Evolutionary conservation across 495 filamentous ascomycete genomes (phyloP).

Genomic region (Apiosordaria backusii): DNA sequence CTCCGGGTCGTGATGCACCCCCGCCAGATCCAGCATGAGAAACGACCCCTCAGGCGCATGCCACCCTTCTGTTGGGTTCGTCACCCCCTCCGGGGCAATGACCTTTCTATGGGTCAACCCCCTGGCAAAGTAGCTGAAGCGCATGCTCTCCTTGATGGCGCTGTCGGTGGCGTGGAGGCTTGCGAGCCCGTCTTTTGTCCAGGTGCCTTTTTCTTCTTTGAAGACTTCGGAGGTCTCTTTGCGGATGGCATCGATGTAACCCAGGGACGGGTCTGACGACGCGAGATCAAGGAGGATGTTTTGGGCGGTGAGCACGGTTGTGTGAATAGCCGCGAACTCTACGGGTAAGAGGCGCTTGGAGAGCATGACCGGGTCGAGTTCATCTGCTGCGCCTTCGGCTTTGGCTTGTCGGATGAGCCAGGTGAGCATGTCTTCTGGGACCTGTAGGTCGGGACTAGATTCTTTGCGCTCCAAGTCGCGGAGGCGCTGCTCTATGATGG

Average conservation of each 20-base stretch:
- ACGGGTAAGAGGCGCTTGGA: constrained; percentile 38
- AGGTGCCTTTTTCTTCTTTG: constrained; percentile 30
- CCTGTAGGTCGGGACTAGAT: constrained; percentile 23
- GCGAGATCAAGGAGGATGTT: constrained; percentile 44
- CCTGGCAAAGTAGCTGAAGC: constrained; percentile 31
- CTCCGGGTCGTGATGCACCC: constrained; percentile 32
- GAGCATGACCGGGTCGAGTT: constrained; percentile 24
- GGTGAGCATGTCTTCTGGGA: constrained; percentile 36
- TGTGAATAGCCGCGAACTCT: constrained; percentile 49
- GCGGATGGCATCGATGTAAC: constrained; percentile 32
- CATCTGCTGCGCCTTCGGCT: constrained; percentile 22
- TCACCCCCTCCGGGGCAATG: constrained; percentile 32
- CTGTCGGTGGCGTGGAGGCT: constrained; percentile 32
- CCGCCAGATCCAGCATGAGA: constrained; percentile 32
- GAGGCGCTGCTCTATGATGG: constrained; percentile 31
- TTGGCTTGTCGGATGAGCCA: constrained; percentile 37
- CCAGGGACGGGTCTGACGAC: constrained; percentile 29
- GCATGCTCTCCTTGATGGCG: constrained; percentile 38
- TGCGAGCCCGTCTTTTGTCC: constrained; percentile 40
- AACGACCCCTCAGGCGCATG: constrained; percentile 31
- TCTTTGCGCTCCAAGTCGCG: constrained; percentile 26
- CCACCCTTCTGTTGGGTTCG: constrained; percentile 33
- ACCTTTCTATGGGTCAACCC: constrained; percentile 36
- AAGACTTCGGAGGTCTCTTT: constrained; percentile 36
- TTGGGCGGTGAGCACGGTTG: constrained; percentile 43